These are phyloP conservation scores for Sporothrix brunneoviolacea DNA, from an alignment of 2,329 filamentous ascomycete species.

Conservation along the genomic window DNA sequence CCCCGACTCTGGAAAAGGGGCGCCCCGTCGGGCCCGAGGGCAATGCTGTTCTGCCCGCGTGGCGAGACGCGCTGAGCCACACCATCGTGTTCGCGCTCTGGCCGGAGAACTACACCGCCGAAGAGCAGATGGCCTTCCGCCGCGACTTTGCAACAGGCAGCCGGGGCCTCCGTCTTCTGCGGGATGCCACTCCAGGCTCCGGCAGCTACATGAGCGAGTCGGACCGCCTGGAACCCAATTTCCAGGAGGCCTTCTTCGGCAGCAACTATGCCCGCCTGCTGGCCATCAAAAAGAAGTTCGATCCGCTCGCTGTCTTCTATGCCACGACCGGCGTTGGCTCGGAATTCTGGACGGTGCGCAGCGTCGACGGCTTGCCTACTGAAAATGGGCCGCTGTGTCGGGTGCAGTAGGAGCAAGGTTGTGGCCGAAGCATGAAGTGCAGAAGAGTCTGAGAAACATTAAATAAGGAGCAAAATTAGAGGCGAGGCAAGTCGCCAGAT, in stretches of 20 bases:
- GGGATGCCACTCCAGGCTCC: slow-evolving; percentile 28
- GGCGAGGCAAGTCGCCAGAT: too few species aligned
- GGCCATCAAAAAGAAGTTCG: slow-evolving; percentile 15
- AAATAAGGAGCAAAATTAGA: too few species aligned
- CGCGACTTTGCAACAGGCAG: slow-evolving; percentile 31
- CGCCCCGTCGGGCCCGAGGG: slow-evolving; percentile 2
- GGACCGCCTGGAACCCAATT: slow-evolving; percentile 11
- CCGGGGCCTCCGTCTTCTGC: slow-evolving; percentile 1
- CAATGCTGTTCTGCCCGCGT: slow-evolving; percentile 15
- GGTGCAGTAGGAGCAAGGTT: not conserved
- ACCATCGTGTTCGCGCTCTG: slow-evolving; percentile 34
- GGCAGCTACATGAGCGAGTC: slow-evolving; percentile 42
- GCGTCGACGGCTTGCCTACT: not conserved
- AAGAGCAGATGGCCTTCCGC: slow-evolving; percentile 33
- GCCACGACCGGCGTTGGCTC: slow-evolving; percentile 10
- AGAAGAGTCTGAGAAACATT: too few species aligned
- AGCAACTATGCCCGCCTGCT: slow-evolving; percentile 16
- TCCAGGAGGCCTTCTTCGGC: slow-evolving; percentile 19
- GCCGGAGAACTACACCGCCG: slow-evolving; percentile 33
- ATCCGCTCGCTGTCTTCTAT: slow-evolving; percentile 18
- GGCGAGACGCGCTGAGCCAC: slow-evolving; percentile 22
- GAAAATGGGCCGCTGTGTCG: slow-evolving; percentile 6
- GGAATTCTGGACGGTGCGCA: slow-evolving; percentile 14
- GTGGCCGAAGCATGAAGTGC: too few species aligned
- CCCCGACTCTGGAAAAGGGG: slow-evolving; percentile 5